A percentile compares a stretch with the other conserved stretches of the same genome.
These are phyloP conservation scores for Crithidia fasciculata DNA, from an alignment of 208 protist genomes.

Conservation along the genomic window DNA sequence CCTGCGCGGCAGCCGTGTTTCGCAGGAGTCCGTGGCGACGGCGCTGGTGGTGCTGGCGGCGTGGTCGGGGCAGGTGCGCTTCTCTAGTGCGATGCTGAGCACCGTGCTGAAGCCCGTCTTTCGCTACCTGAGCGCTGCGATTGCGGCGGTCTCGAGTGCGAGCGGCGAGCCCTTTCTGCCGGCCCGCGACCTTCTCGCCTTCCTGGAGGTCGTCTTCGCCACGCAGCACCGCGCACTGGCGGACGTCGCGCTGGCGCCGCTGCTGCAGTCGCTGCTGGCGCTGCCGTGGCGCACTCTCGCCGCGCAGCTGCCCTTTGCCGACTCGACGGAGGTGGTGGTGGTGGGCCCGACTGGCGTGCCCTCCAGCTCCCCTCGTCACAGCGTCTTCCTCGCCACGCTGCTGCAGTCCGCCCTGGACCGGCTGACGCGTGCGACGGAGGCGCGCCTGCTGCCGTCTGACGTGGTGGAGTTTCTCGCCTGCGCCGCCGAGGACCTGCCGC, in stretches of 20 bases:
- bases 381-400: slow-evolving; percentile 27
- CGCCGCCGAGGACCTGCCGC: slow-evolving; percentile 69
- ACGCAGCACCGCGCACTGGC: slow-evolving; percentile 58
- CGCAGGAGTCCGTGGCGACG: slow-evolving; percentile 60
- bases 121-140: slow-evolving; percentile 33
- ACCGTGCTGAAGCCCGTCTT: slow-evolving; percentile 70
- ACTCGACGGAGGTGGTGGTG: slow-evolving; percentile 26
- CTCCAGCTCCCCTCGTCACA: slow-evolving; percentile 23
- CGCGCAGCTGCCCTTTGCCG: slow-evolving; percentile 33
- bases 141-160: neutral
- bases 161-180: slow-evolving; percentile 34
- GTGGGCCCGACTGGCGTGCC: slow-evolving; percentile 24
- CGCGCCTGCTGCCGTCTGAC: slow-evolving; percentile 53
- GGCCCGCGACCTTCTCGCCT: slow-evolving; percentile 56
- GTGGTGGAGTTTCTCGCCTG: slow-evolving; percentile 66
- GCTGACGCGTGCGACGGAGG: slow-evolving; percentile 29
- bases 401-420: slow-evolving; percentile 36
- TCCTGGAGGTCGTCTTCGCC: slow-evolving; percentile 68
- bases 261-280: slow-evolving; percentile 53
- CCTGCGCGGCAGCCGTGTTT: slow-evolving; percentile 19
- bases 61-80: slow-evolving; percentile 71
- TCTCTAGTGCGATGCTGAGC: slow-evolving; percentile 61
- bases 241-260: slow-evolving; percentile 57
- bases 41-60: slow-evolving; percentile 76
- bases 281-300: slow-evolving; percentile 66